Conservation (phyloP, 108 stramenopile genomes). For the Nannochloropsis salina region DNA sequence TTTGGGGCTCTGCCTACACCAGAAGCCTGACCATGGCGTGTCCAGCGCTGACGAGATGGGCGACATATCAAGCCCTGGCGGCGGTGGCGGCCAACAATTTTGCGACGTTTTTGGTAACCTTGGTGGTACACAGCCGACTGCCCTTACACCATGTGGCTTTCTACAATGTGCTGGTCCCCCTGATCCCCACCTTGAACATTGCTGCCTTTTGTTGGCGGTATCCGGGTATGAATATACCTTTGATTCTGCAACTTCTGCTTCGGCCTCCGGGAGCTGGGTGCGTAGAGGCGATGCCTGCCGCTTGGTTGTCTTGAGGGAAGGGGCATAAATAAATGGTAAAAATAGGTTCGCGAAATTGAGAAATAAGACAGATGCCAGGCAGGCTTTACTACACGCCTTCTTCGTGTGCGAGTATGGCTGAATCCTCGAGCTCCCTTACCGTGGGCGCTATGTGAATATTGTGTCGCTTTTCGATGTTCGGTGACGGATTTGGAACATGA, state of each 20-base stretch:
- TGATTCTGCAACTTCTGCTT: not conserved
- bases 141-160: not conserved
- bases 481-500: too few species aligned
- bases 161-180: not conserved
- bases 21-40: not conserved
- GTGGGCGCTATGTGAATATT: too few species aligned
- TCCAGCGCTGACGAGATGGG: conserved; percentile 1
- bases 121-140: conserved; percentile 17
- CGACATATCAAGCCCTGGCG: not conserved
- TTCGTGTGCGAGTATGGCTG: too few species aligned
- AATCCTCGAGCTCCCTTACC: too few species aligned
- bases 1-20: not conserved
- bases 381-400: too few species aligned
- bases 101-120: not conserved
- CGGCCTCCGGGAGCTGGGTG: not conserved
- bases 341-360: too few species aligned
- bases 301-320: not conserved
- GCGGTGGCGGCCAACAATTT: conserved; percentile 17
- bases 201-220: not conserved
- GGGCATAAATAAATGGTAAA: not conserved
- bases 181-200: not conserved
- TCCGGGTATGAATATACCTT: not conserved
- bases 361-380: too few species aligned
- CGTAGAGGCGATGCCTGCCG: not conserved
- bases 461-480: too few species aligned